Evolutionary conservation across 2,329 filamentous ascomycete species (phyloP).

Genomic region (Penicillium sp.): DNA sequence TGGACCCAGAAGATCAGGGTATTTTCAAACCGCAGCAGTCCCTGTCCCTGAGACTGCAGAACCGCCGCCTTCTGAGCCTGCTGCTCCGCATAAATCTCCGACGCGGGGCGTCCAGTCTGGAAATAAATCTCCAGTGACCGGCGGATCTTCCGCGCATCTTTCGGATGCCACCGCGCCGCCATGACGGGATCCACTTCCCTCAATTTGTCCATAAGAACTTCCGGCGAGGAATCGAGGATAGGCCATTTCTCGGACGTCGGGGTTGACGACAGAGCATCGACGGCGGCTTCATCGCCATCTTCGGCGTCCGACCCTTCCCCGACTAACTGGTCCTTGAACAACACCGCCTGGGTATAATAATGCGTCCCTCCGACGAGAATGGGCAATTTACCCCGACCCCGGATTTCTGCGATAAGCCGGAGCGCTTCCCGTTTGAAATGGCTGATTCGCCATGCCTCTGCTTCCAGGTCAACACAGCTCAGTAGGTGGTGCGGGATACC

Average conservation of each 20-base stretch:
- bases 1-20: slow-evolving; percentile 87
- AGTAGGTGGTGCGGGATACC: slow-evolving; percentile 87
- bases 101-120: slow-evolving; percentile 76
- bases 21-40: slow-evolving; percentile 50
- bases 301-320: slow-evolving; percentile 32
- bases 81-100: slow-evolving; percentile 84
- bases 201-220: slow-evolving; percentile 71
- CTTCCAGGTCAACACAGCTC: slow-evolving; percentile 71
- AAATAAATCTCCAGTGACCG: slow-evolving; percentile 89
- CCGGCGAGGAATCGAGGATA: slow-evolving; percentile 70
- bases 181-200: slow-evolving; percentile 82
- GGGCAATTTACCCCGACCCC: slow-evolving; percentile 74
- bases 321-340: slow-evolving; percentile 74
- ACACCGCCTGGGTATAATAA: slow-evolving; percentile 87
- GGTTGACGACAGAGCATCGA: too few relatives aligned
- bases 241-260: slow-evolving; percentile 56
- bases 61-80: slow-evolving; percentile 37
- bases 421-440: slow-evolving; percentile 72
- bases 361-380: slow-evolving; percentile 94
- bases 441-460: slow-evolving; percentile 81
- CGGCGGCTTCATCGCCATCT: slow-evolving; percentile 24
- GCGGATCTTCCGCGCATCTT: slow-evolving; percentile 84
- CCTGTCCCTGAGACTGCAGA: slow-evolving; percentile 26
- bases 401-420: slow-evolving; percentile 73
- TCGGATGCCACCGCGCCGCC: slow-evolving; percentile 91